Evolutionary conservation across 768 basidiomycete genomes (phyloP), one percentile per base, ranked within the genome.

Genomic region (Xerocomus potaroensis): DNA sequence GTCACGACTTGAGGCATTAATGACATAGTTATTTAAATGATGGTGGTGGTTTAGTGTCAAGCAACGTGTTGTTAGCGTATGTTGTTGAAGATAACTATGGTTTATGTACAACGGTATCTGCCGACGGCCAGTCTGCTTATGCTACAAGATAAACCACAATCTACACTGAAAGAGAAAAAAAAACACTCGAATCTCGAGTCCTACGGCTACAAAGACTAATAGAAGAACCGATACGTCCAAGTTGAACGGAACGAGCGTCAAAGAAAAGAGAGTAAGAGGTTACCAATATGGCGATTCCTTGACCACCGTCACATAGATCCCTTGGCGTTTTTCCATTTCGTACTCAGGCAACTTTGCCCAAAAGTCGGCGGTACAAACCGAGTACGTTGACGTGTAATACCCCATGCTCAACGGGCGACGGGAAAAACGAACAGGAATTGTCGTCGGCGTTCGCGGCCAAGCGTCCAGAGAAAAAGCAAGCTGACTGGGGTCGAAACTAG

Each of bases 271-370:
- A 32, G 3, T 18, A 29, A 18, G 8, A 42, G 22, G 6, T 43
- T 26, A 35, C 6, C 33, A 27, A 27, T 18, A 37, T 18, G 6
- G 14, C 24, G 65, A 69, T 48, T 76, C 75, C 43, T 68, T 69
- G 23, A 73, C 68, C 32, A 74, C 67, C 1, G 72, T 70, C 72
- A 76, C 72, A 53, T 69, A 69, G 33, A 78, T 65, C 44, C 65
- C 60, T 52, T 72, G 43, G 2, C 47, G 53, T 16, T 33, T 51
- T 37, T 50, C 48, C 9, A 15, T 29, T 16, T 23, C 5, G 10
- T 14, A 30, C 12, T 18, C 14, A 8, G 5, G 16, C 18, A 15
- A 12, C 8, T n/a, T 38, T n/a, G 11, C 21, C 27, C 19, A 42
- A 31, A 37, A 2, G 8, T 41, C 45, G 5, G 16, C 47, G 12